Conservation (phyloP, 1,139 yeast genomes). For the Magnusiomyces clavatus region DNA sequence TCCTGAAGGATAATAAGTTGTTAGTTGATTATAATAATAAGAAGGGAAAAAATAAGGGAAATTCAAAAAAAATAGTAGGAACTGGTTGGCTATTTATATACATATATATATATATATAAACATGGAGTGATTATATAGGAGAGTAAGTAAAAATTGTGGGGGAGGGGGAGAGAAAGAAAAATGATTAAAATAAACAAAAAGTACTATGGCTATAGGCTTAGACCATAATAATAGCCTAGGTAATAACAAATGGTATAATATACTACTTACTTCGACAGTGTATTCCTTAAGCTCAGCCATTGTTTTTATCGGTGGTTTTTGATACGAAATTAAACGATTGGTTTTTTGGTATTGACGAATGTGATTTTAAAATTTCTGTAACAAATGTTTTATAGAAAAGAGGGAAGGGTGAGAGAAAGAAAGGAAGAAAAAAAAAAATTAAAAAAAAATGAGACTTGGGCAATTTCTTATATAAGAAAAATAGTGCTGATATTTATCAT, state of each 20-base stretch:
- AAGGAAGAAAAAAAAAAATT: neutral
- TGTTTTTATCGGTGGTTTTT: neutral
- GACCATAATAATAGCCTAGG: neutral
- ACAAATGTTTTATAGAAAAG: neutral
- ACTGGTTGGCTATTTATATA: neutral
- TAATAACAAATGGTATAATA: neutral
- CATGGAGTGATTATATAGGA: too few species aligned
- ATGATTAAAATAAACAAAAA: too few species aligned
- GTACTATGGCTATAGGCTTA: neutral
- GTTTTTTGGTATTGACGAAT: too few species aligned
- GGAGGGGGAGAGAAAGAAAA: too few species aligned
- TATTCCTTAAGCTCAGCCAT: conserved; percentile 10
- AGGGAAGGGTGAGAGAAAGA: neutral
- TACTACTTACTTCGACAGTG: conserved; percentile 9
- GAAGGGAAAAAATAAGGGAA: neutral
- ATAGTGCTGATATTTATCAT: too few species aligned
- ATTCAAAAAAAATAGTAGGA: neutral
- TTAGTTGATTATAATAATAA: neutral
- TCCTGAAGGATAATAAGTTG: conserved; percentile 37
- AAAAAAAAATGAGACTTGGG: neutral
- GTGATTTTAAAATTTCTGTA: neutral
- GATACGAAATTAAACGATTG: neutral
- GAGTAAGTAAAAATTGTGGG: neutral
- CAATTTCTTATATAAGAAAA: neutral
- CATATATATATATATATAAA: neutral